phyloP scores from a whole-genome alignment of 805 yeast species.

The Starmerella riodocensis region DNA sequence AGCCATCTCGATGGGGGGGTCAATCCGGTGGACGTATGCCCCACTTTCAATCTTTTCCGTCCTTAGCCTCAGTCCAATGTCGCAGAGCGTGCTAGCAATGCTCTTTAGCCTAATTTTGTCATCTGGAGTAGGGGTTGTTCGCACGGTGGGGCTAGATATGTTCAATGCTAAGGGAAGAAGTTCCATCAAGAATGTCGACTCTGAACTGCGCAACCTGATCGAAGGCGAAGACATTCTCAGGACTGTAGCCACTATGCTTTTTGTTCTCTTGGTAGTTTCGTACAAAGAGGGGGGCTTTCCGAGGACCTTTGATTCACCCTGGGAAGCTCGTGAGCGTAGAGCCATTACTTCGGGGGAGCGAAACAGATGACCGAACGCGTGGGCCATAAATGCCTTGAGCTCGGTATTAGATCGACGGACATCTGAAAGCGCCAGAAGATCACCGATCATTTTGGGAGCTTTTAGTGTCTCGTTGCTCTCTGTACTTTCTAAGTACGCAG shows the following conservation, averaged over 20 bases:
- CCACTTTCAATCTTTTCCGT: constrained; percentile 26
- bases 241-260: constrained; percentile 25
- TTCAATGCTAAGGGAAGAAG: constrained; percentile 25
- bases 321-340: background rate
- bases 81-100: constrained; percentile 21
- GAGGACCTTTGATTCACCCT: constrained; percentile 8
- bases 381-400: constrained; percentile 22
- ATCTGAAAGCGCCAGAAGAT: constrained; percentile 70
- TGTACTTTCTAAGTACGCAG: constrained; percentile 45
- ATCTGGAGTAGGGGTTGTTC: constrained; percentile 7
- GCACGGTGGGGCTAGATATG: constrained; percentile 22
- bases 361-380: constrained; percentile 54
- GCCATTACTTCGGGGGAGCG: constrained; percentile 28
- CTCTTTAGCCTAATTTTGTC: constrained; percentile 16
- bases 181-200: constrained; percentile 20
- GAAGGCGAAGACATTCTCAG: constrained; percentile 16
- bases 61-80: constrained; percentile 17
- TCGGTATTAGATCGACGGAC: constrained; percentile 14
- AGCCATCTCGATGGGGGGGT: constrained; percentile 28
- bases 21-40: constrained; percentile 22
- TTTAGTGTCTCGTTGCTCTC: constrained; percentile 41
- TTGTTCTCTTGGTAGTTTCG: constrained; percentile 25
- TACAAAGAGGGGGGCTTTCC: constrained; percentile 15
- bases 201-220: constrained; percentile 12
- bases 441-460: constrained; percentile 46